Evolutionary conservation across 2,329 filamentous ascomycete species (phyloP), one percentile per base, ranked within the genome.

Genomic region (Apiospora kogelbergensis): DNA sequence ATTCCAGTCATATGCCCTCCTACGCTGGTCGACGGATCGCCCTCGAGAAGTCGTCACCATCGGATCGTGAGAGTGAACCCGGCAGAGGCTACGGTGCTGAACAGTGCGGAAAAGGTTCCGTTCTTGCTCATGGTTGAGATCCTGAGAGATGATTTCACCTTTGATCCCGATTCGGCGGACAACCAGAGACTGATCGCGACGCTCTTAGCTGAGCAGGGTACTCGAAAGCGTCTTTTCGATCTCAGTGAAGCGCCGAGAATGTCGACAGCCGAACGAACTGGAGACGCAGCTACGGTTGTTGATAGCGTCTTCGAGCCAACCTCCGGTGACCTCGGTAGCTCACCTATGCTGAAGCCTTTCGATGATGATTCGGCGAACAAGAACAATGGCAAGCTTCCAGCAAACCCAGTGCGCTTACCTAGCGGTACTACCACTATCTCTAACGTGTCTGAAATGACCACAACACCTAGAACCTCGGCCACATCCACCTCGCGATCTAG

Each of bases 251-350:
- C 90, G 1, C 89, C 91, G 70, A 86, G 79, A 75, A 83, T 81
- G 77, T 82, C 76, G 71, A 80, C 74, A 72, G 78, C 75, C 1
- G 80, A 84, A 13, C 81, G 80, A 44, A 75, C 78, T 0, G 75
- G 82, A 0, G 85, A 88, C 48, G 79, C 82, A 33, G 77, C 81
- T 11, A 65, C 78, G 17, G 76, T 74, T 45, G 78, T 85, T 1
- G 93, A 95, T 75, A 95, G 93, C 75, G 92, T 95, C 26, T 94
- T 96, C 76, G 93, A 96, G 80, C 93, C 93, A n/a, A 87, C 88
- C 0, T 92, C 88, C 44, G 93, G 93, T 45, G 93, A 96, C 77
- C 82, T 96, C 40, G 91, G 92, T 53, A 93, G 89, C 77, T 93
- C 92, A 11, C 88, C 90, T 13, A 82, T 94, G 73, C 84, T 94